phyloP scores from a whole-genome alignment of 768 basidiomycete species.

The Suillus tomentosus region DNA sequence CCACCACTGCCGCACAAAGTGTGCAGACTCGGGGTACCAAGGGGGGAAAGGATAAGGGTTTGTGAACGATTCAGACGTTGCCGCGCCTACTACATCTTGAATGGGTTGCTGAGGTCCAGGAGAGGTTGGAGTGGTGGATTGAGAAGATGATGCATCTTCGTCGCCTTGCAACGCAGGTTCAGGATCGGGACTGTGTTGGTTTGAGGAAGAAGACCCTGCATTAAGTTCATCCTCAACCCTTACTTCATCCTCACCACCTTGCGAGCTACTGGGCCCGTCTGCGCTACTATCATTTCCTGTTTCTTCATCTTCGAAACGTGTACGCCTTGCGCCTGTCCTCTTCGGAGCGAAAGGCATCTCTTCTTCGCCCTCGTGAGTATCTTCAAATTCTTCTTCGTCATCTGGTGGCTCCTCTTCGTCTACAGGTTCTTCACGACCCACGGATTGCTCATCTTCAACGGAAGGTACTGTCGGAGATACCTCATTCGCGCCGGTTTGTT shows the following conservation, averaged over 20 bases:
- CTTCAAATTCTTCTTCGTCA: constrained; percentile 14
- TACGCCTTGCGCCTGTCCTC: background rate
- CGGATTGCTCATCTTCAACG: background rate
- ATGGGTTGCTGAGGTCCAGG: constrained; percentile 14
- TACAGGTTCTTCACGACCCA: background rate
- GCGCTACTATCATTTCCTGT: background rate
- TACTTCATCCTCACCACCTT: constrained; percentile 13
- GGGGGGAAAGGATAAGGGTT: constrained; percentile 69
- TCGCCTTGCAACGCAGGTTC: background rate
- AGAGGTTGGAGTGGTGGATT: constrained; percentile 10
- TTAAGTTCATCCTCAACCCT: constrained; percentile 15
- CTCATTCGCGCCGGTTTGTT: background rate
- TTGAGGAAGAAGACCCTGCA: constrained; percentile 14
- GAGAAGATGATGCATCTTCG: constrained; percentile 4
- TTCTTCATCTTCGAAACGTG: constrained; percentile 7
- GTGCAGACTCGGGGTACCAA: constrained; percentile 74
- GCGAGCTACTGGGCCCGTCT: background rate
- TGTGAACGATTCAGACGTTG: constrained; percentile 25
- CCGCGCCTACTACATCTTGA: constrained; percentile 1
- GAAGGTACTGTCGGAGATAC: background rate
- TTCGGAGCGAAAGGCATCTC: background rate
- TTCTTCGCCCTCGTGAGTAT: background rate
- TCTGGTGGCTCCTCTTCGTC: constrained; percentile 14
- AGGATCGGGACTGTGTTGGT: background rate
- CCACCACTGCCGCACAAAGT: constrained; percentile 85